Percentiles rank a stretch among this genome's conserved stretches.
phyloP scores from a whole-genome alignment of 2,329 filamentous ascomycete genomes.

The Penicillium palitans region DNA sequence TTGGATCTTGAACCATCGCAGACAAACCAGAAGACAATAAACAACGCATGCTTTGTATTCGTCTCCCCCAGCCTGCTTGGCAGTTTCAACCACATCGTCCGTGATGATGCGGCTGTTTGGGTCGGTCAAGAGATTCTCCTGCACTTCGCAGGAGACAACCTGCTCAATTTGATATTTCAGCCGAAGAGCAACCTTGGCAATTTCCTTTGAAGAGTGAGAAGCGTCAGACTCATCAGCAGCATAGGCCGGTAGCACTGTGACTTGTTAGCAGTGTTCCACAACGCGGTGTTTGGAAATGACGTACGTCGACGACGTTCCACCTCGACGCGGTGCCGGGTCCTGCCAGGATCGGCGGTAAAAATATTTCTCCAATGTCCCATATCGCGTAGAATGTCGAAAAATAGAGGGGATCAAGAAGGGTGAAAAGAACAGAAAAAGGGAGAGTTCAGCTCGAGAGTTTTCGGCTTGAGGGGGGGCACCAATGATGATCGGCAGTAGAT shows the following conservation, averaged over 20 bases:
- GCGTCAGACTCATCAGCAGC: conserved; percentile 51
- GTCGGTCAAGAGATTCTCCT: conserved; percentile 69
- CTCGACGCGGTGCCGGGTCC: conserved; percentile 34
- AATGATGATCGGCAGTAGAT: conserved; percentile 12
- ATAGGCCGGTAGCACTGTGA: conserved; percentile 46
- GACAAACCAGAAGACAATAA: conserved; percentile 73
- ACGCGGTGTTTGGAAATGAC: conserved; percentile 24
- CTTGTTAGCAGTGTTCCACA: conserved; percentile 15
- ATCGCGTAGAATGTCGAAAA: not conserved
- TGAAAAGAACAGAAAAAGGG: not conserved
- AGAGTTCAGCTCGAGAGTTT: not conserved
- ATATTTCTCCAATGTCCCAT: conserved; percentile 45
- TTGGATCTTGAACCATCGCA: conserved; percentile 78
- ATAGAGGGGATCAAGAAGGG: not conserved
- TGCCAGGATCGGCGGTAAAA: conserved; percentile 30
- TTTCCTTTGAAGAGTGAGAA: conserved; percentile 72
- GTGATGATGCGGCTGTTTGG: conserved; percentile 88
- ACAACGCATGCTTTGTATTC: conserved; percentile 79
- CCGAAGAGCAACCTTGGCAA: conserved; percentile 85
- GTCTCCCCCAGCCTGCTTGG: conserved; percentile 74
- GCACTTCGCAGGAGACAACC: conserved; percentile 85
- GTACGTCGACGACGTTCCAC: conserved; percentile 46
- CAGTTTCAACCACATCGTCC: conserved; percentile 72
- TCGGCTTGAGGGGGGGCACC: not conserved
- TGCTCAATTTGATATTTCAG: conserved; percentile 89